These are phyloP conservation scores for Hyaloscypha hepaticicola DNA, from an alignment of 495 filamentous ascomycete genomes.

Conservation along the genomic window DNA sequence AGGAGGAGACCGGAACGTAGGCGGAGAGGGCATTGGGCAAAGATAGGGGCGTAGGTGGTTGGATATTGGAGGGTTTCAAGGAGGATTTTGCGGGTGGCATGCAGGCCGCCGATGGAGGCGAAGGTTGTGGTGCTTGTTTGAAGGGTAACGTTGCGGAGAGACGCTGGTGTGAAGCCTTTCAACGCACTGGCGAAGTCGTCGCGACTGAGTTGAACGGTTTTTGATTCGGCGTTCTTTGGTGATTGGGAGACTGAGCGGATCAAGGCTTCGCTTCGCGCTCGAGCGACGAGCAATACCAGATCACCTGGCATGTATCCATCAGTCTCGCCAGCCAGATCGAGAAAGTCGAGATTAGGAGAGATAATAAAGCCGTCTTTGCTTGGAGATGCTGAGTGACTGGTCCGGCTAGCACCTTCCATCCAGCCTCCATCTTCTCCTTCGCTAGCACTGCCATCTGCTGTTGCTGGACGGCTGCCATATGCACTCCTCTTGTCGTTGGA, in stretches of 20 bases:
- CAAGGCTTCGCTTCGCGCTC: slow-evolving; percentile 87
- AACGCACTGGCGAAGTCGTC: slow-evolving; percentile 81
- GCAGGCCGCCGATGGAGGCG: slow-evolving; percentile 84
- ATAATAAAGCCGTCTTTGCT: slow-evolving; percentile 63
- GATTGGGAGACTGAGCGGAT: slow-evolving; percentile 65
- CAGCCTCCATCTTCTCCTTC: slow-evolving; percentile 58
- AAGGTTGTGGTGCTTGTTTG: slow-evolving; percentile 88
- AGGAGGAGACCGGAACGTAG: slow-evolving; percentile 87
- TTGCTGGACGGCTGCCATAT: slow-evolving; percentile 48
- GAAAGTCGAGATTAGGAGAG: slow-evolving; percentile 77
- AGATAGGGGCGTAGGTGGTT: slow-evolving; percentile 97
- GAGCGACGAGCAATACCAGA: slow-evolving; percentile 77
- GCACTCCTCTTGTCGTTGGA: slow-evolving; percentile 38
- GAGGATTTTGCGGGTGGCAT: slow-evolving; percentile 78
- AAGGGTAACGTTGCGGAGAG: slow-evolving; percentile 88
- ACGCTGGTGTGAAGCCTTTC: slow-evolving; percentile 90
- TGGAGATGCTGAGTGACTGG: slow-evolving; percentile 26
- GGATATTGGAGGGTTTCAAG: slow-evolving; percentile 96
- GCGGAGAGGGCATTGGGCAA: slow-evolving; percentile 89
- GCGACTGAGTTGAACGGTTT: slow-evolving; percentile 57
- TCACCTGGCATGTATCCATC: slow-evolving; percentile 99
- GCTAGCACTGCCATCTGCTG: slow-evolving; percentile 47
- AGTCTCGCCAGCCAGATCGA: slow-evolving; percentile 87
- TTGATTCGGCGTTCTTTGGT: slow-evolving; percentile 27
- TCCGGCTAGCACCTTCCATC: slow-evolving; percentile 58